Evolutionary conservation across 495 filamentous ascomycete genomes (phyloP).

Genomic region (Neurospora tetrasperma): DNA sequence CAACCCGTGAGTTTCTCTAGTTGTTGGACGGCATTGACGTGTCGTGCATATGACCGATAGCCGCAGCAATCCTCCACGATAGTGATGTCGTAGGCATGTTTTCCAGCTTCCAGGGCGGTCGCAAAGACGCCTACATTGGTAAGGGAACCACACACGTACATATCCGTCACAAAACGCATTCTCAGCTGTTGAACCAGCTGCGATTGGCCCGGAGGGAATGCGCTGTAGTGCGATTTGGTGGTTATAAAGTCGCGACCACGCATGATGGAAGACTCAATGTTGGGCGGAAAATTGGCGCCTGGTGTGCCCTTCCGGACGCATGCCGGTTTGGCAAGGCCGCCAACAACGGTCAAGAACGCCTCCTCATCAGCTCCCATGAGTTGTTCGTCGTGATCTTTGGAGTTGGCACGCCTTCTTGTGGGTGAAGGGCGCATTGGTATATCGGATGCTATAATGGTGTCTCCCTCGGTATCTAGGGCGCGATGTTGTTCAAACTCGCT

Average conservation of each 20-base stretch:
- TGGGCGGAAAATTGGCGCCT: constrained; percentile 58
- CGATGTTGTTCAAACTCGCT: constrained; percentile 60
- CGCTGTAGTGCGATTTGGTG: constrained; percentile 80
- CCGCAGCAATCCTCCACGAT: constrained; percentile 86
- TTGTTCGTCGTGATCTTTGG: constrained; percentile 20
- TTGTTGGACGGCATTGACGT: constrained; percentile 64
- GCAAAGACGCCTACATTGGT: constrained; percentile 87
- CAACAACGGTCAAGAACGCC: constrained; percentile 47
- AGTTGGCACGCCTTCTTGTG: constrained; percentile 11
- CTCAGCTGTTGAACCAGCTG: constrained; percentile 60
- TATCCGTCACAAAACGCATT: constrained; percentile 69
- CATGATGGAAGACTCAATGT: constrained; percentile 46
- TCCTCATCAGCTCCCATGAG: constrained; percentile 35
- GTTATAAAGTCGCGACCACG: constrained; percentile 53
- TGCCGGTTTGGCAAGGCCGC: constrained; percentile 23
- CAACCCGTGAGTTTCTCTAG: constrained; percentile 71
- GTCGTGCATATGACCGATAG: constrained; percentile 60
- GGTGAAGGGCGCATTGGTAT: constrained; percentile 7
- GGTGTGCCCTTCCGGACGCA: constrained; percentile 51
- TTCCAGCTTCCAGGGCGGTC: constrained; percentile 82
- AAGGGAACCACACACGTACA: constrained; percentile 86
- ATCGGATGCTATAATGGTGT: constrained; percentile 35
- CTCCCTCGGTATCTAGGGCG: constrained; percentile 34
- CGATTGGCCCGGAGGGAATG: constrained; percentile 46
- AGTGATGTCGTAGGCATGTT: constrained; percentile 74